These are phyloP conservation scores for Alternaria brassicae DNA, from an alignment of 2,329 filamentous ascomycete species.

Conservation along the genomic window DNA sequence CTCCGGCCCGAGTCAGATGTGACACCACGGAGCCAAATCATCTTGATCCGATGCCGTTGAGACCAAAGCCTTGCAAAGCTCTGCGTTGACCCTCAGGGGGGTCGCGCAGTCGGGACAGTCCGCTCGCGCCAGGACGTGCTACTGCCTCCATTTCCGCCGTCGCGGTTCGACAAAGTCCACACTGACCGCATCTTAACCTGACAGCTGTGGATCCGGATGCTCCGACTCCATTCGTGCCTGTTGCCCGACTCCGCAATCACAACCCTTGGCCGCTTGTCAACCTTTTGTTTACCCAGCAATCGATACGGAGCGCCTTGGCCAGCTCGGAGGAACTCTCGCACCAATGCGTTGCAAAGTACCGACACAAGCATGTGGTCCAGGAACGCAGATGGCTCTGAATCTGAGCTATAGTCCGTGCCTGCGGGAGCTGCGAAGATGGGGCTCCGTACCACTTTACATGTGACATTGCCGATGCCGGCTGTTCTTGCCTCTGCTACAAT, in stretches of 20 bases:
- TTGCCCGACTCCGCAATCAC: slow-evolving; percentile 4
- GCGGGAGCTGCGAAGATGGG: slow-evolving; percentile 6
- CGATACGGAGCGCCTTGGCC: background rate
- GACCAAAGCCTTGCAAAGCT: slow-evolving; percentile 12
- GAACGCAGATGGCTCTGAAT: background rate
- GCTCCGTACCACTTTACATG: background rate
- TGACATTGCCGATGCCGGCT: slow-evolving; percentile 1
- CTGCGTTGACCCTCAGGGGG: slow-evolving; percentile 13
- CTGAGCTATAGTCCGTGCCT: slow-evolving; percentile 1
- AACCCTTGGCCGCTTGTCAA: background rate
- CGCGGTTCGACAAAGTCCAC: slow-evolving; percentile 28
- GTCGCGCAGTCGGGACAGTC: slow-evolving; percentile 29
- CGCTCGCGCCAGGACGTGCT: slow-evolving; percentile 28
- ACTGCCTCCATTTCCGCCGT: slow-evolving; percentile 23
- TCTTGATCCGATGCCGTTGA: slow-evolving; percentile 11
- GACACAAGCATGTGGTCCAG: slow-evolving; percentile 1
- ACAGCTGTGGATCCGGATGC: slow-evolving; percentile 1
- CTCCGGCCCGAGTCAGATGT: slow-evolving; percentile 27
- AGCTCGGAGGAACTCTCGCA: slow-evolving; percentile 11
- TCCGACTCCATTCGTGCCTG: background rate
- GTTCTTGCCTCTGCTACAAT: background rate
- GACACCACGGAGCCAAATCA: slow-evolving; percentile 22
- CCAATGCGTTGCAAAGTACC: slow-evolving; percentile 7
- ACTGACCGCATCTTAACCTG: slow-evolving; percentile 37
- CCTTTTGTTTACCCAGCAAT: slow-evolving; percentile 8